Conservation (phyloP, 2,329 filamentous ascomycete species). For the Fusarium secorum region DNA sequence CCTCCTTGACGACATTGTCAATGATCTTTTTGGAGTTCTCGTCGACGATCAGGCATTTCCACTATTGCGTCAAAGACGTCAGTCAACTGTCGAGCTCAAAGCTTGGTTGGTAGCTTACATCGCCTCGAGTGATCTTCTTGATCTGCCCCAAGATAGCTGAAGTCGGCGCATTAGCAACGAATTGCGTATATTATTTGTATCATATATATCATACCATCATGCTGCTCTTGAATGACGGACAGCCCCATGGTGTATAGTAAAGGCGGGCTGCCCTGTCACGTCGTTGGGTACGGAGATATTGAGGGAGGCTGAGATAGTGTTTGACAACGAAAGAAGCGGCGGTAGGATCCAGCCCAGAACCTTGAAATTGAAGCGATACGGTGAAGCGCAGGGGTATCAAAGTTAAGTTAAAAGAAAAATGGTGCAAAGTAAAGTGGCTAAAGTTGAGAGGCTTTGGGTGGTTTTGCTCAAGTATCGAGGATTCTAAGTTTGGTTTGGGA, state of each 20-base stretch:
- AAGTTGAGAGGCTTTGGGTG: background rate
- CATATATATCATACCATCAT: slow-evolving; percentile 49
- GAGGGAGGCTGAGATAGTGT: background rate
- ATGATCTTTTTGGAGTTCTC: slow-evolving; percentile 83
- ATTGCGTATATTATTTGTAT: background rate
- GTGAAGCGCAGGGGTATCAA: slow-evolving; percentile 25
- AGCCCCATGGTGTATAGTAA: slow-evolving; percentile 72
- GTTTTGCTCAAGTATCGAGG: slow-evolving; percentile 8
- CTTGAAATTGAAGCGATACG: background rate
- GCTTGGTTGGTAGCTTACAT: slow-evolving; percentile 63
- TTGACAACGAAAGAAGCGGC: slow-evolving; percentile 2
- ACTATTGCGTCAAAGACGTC: slow-evolving; percentile 60
- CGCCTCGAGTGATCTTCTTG: slow-evolving; percentile 78
- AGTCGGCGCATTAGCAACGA: slow-evolving; percentile 29
- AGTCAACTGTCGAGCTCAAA: slow-evolving; percentile 18
- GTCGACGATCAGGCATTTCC: slow-evolving; percentile 96
- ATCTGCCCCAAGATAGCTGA: slow-evolving; percentile 60
- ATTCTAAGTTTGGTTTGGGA: slow-evolving; percentile 19
- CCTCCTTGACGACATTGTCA: slow-evolving; percentile 90
- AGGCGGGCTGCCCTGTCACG: slow-evolving; percentile 41
- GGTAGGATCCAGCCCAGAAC: background rate
- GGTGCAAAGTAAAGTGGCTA: slow-evolving; percentile 2
- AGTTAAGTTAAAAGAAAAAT: slow-evolving; percentile 15
- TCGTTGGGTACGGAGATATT: slow-evolving; percentile 21
- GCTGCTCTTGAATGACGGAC: slow-evolving; percentile 86